A percentile compares a stretch with the other conserved stretches of the same genome.
phyloP scores from a whole-genome alignment of 2,329 filamentous ascomycete species.

The Penicillium sp. region DNA sequence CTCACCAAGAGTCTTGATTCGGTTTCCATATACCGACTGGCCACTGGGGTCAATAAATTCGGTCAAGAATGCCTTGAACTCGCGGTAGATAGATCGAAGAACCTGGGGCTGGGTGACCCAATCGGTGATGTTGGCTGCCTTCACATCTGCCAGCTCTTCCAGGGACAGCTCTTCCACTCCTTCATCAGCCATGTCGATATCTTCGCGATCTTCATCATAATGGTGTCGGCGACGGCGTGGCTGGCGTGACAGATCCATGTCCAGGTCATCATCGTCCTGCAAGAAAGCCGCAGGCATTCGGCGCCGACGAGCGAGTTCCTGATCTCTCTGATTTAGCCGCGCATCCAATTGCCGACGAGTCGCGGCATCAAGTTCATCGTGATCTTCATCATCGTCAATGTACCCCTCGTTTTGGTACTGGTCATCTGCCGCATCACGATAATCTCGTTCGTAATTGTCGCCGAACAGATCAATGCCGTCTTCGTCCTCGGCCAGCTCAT shows the following conservation, averaged over 20 bases:
- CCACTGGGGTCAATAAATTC: constrained; percentile 89
- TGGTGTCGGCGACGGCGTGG: constrained; percentile 77
- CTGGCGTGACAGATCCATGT: constrained; percentile 78
- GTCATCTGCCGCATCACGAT: constrained; percentile 44
- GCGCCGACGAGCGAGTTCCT: constrained; percentile 53
- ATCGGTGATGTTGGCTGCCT: constrained; percentile 85
- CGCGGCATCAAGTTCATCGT: constrained; percentile 55
- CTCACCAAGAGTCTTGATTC: constrained; percentile 92
- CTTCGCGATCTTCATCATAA: constrained; percentile 91
- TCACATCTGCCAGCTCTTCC: constrained; percentile 86
- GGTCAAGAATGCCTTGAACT: constrained; percentile 96
- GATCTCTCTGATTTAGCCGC: constrained; percentile 56
- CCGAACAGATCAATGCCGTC: constrained; percentile 65
- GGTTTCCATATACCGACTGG: constrained; percentile 87
- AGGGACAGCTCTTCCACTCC: constrained; percentile 94
- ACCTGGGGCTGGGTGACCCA: constrained; percentile 91
- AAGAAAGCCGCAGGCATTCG: constrained; percentile 59
- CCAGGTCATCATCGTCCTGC: constrained; percentile 71
- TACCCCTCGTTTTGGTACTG: constrained; percentile 53
- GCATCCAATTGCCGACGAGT: constrained; percentile 56
- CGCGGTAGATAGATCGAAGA: constrained; percentile 84
- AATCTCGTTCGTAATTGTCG: constrained; percentile 61
- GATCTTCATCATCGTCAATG: constrained; percentile 61
- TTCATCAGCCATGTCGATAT: constrained; percentile 79
- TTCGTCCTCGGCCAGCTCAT: constrained; percentile 64